Conservation (phyloP, 1,284 basidiomycete species). For the Rhodotorula sp. region DNA sequence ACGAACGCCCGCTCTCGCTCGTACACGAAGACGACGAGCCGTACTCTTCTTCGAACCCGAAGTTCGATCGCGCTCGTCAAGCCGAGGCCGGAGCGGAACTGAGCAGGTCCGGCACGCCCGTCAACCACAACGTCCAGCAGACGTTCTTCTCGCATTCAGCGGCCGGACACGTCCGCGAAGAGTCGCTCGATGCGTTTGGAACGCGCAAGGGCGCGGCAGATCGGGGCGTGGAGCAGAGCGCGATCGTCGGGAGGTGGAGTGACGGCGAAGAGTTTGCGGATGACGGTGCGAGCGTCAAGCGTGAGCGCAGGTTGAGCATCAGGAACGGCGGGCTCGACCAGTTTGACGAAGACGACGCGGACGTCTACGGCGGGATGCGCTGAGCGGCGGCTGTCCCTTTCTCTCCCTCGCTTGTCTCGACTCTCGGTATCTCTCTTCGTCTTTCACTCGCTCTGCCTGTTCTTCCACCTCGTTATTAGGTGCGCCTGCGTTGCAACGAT, state of each 20-base stretch:
- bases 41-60: neutral
- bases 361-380: constrained; percentile 28
- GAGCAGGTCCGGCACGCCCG: constrained; percentile 38
- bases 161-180: neutral
- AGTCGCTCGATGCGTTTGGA: neutral
- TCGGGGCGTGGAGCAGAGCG: neutral
- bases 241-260: neutral
- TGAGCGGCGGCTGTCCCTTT: neutral
- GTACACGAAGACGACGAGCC: constrained; percentile 21
- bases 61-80: neutral
- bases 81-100: neutral
- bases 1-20: constrained; percentile 17
- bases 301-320: constrained; percentile 20
- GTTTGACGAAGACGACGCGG: constrained; percentile 10
- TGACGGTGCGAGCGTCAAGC: neutral
- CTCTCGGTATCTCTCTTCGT: neutral
- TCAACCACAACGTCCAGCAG: constrained; percentile 41
- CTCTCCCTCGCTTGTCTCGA: neutral
- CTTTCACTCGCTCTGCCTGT: neutral
- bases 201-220: neutral
- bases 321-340: constrained; percentile 31
- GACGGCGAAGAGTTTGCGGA: neutral
- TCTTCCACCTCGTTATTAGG: no score
- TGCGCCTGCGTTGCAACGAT: no score
- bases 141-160: constrained; percentile 22